These are phyloP conservation scores for Glycine tomentella DNA, from an alignment of 306 rosid genomes.

Conservation along the genomic window DNA sequence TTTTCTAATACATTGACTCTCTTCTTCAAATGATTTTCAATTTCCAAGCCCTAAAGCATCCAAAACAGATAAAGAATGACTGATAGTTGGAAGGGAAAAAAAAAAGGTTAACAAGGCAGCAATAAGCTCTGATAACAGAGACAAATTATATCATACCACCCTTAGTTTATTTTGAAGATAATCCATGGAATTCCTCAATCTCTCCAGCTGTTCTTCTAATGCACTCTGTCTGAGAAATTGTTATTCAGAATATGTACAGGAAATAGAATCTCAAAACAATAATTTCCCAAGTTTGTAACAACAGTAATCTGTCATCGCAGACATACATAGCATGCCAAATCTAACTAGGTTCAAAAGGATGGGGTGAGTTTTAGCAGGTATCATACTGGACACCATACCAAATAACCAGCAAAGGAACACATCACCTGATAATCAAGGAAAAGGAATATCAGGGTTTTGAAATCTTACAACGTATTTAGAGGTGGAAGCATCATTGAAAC, in stretches of 20 bases:
- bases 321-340: conserved; percentile 32
- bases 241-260: conserved; percentile 66
- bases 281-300: conserved; percentile 10
- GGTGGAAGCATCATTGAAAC: conserved; percentile 80
- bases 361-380: conserved; percentile 11
- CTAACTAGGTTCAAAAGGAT: conserved; percentile 27
- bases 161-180: conserved; percentile 75
- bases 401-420: conserved; percentile 42
- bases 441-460: conserved; percentile 40
- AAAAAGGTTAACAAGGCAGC: conserved; percentile 13
- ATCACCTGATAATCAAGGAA: conserved; percentile 5
- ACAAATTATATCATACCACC: conserved; percentile 67
- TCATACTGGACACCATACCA: conserved; percentile 1
- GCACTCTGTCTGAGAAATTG: conserved; percentile 98
- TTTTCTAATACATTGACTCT: conserved; percentile 71
- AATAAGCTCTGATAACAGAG: conserved; percentile 18
- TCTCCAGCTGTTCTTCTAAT: conserved; percentile 86
- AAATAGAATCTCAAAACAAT: conserved; percentile 48
- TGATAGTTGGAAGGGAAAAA: background rate
- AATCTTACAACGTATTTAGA: conserved; percentile 84
- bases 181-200: conserved; percentile 66
- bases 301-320: conserved; percentile 24
- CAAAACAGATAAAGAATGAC: conserved; percentile 37
- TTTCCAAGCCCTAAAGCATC: conserved; percentile 87
- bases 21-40: conserved; percentile 90